Evolutionary conservation across 192 early-diverging fungal genomes (phyloP), one percentile per base, ranked within the genome.

Genomic region (Backusella liffmaniae): DNA sequence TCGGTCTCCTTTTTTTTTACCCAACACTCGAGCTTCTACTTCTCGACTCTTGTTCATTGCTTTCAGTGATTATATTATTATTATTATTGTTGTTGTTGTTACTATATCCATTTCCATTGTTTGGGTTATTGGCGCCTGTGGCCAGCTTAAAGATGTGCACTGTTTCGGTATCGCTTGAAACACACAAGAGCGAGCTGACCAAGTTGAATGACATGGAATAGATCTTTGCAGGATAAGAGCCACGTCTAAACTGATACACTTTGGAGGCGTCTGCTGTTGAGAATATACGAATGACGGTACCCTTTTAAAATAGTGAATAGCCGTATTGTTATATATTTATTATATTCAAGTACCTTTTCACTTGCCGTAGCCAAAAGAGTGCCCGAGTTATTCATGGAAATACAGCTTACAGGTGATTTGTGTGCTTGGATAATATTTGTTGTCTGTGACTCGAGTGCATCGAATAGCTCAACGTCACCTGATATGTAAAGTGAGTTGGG

Each of bases 251-350:
- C 84, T 98, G 96, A 78, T 91, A 93, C 21, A 98, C 84, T 74
- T 95, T 93, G 73, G 93, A 84, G 18, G 94, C 96, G 67, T 92
- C 87, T 12, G 95, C 93, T 23, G 97, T 88, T 16, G 94, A 90
- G 80, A 96, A 98, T 6, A 99, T 96, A 37, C 98, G 90, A 73
- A 99, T 98, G 1, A 99, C 94, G 1, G 98, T 99, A 10, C 98
- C 98, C 88, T 89, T 53, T 32, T 32, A 32, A 32, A 32, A 32
- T 2, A 32, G 32, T 32, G 32, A 3, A 32, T 32, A 32, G 3
- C 32, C 2, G 32, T 3, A 32, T 32, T 2, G 3, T 3, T 32
- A 32, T 30, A 30, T 30, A 30, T 30, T 30, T 30, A 32, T 32
- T 32, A 32, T 32, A 32, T 32, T 2, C 0, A 21, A 62, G 3